Conservation (phyloP, 257 asterid species). For the Solanum chilense region DNA sequence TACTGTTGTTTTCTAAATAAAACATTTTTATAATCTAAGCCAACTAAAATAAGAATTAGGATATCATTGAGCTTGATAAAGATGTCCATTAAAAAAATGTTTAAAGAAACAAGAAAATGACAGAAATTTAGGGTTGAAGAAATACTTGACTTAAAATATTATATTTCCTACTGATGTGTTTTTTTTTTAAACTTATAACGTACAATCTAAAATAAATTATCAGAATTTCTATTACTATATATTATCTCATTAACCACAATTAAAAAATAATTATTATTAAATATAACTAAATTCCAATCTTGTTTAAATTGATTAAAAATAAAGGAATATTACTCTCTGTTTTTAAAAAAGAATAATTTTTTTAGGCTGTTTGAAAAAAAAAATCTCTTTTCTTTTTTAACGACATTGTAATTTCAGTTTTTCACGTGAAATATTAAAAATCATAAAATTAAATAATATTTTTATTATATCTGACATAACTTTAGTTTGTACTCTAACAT, state of each 20-base stretch:
- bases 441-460: too few relatives aligned
- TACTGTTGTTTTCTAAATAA: background rate
- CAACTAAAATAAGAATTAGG: background rate
- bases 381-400: too few relatives aligned
- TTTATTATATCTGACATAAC: too few relatives aligned
- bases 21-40: background rate
- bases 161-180: background rate
- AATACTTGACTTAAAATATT: background rate
- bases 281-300: background rate
- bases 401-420: too few relatives aligned
- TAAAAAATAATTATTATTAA: background rate
- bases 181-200: background rate
- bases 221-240: background rate
- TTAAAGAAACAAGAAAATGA: background rate
- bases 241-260: background rate
- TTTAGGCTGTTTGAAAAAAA: too few relatives aligned
- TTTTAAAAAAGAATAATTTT: too few relatives aligned
- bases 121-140: background rate
- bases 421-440: too few relatives aligned
- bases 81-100: background rate
- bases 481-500: too few relatives aligned
- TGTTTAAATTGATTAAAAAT: too few relatives aligned
- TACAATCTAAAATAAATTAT: background rate
- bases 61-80: background rate
- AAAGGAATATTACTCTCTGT: too few relatives aligned